phyloP scores from a whole-genome alignment of 2,329 filamentous ascomycete species.

The Xenoacremonium recifei region DNA sequence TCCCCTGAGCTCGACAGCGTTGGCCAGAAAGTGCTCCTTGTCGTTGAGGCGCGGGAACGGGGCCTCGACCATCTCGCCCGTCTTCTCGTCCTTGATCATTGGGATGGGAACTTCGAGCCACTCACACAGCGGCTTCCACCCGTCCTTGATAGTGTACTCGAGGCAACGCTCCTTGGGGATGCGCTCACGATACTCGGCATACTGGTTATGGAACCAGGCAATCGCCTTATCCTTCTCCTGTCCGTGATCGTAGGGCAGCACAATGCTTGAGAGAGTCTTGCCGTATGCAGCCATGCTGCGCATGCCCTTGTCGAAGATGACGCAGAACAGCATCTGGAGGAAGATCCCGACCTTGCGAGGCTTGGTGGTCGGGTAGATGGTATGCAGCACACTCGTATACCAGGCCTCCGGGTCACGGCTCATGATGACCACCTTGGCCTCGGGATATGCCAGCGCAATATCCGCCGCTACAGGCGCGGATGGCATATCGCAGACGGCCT shows the following conservation, averaged over 20 bases:
- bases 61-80: conserved; percentile 29
- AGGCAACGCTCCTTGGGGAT: conserved; percentile 34
- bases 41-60: conserved; percentile 35
- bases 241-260: conserved; percentile 30
- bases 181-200: conserved; percentile 33
- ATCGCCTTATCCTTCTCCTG: conserved; percentile 36
- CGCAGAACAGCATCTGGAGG: conserved; percentile 28
- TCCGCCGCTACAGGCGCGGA: conserved; percentile 48
- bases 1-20: conserved; percentile 7
- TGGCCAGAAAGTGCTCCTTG: conserved; percentile 20
- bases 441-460: conserved; percentile 31
- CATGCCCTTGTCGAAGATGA: conserved; percentile 23
- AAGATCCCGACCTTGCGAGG: conserved; percentile 21
- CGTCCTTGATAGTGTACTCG: conserved; percentile 37
- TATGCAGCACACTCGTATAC: conserved; percentile 27
- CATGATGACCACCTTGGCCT: conserved; percentile 39
- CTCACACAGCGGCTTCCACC: conserved; percentile 41
- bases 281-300: conserved; percentile 27
- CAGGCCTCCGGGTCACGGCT: conserved; percentile 39
- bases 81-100: conserved; percentile 27
- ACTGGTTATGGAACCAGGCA: conserved; percentile 36
- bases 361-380: conserved; percentile 29
- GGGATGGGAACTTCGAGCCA: conserved; percentile 39
- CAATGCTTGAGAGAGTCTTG: conserved; percentile 22
- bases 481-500: conserved; percentile 56